Evolutionary conservation across 441 rosid genomes (phyloP).

Genomic region (Erodium texanum): DNA sequence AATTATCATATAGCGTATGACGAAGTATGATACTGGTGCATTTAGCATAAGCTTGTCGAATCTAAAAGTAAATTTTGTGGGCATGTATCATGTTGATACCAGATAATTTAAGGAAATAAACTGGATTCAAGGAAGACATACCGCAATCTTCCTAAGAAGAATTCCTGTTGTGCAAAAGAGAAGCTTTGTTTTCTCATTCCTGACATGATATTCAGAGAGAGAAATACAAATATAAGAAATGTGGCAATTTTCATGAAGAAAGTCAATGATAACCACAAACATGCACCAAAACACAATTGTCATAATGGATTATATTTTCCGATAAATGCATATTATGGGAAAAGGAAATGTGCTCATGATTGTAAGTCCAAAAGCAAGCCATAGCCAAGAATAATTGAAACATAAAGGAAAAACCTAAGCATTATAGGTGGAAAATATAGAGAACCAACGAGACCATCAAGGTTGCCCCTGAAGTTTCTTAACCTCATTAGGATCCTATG

Average conservation of each 20-base stretch:
- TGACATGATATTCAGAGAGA: constrained; percentile 27
- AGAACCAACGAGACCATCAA: background rate
- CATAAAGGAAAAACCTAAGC: background rate
- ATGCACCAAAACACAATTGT: background rate
- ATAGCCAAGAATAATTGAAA: background rate
- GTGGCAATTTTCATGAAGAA: constrained; percentile 7
- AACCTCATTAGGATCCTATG: background rate
- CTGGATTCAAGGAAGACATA: constrained; percentile 19
- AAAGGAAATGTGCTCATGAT: background rate
- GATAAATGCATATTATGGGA: background rate
- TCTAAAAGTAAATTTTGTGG: background rate
- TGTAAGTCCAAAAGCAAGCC: background rate
- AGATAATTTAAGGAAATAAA: background rate
- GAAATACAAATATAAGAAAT: background rate
- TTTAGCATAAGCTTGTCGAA: background rate
- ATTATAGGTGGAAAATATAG: background rate
- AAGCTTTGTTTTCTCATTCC: constrained; percentile 87
- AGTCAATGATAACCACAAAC: constrained; percentile 3
- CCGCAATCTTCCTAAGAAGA: constrained; percentile 79
- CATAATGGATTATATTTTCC: constrained; percentile 1
- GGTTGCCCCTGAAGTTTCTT: background rate
- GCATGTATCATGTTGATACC: background rate
- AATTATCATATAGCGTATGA: background rate
- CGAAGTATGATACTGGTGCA: background rate
- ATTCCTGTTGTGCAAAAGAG: constrained; percentile 95